Evolutionary conservation across 306 rosid genomes (phyloP), one percentile per base, ranked within the genome.

Genomic region (Herpetospermum pedunculosum): DNA sequence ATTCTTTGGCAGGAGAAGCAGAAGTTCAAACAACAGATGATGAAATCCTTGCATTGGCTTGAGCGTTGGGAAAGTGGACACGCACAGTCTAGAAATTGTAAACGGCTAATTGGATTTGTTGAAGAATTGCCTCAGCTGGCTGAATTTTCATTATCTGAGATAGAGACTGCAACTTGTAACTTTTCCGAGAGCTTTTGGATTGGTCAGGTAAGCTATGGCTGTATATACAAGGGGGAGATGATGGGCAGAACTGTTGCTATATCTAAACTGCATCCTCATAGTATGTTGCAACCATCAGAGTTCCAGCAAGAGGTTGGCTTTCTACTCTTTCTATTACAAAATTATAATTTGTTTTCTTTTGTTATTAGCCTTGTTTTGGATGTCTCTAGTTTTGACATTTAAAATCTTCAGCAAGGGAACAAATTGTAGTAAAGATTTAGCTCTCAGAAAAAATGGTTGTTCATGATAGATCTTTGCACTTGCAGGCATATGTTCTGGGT

Each of bases 201-300:
- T 37, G 84, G 79, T 48, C 77, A 83, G 78, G 92, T 85, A 28
- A 94, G 89, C 46, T 86, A 78, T 69, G 92, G 92, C 57, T 84
- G 76, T 79, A 82, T 90, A 74, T 88, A 86, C 77, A 90, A 88
- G 81, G 96, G 96, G 57, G 96, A 90, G 85, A 74, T 90, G 94
- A 50, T 85, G 77, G 92, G 96, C 18, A 85, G 92, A 81, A 90
- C 96, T 40, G 90, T 90, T 63, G 90, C 86, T 49, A 81, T 90
- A 78, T 85, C 80, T 77, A 90, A 78, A 84, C 81, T 88, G 23
- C 83, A 85, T 81, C 80, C 86, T 2, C 85, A 85, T 62, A 86
- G 80, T 83, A 76, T 82, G 87, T 90, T 88, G 69, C 86, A 83
- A 73, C 85, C 88, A 46, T 70, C 86, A 3, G 87, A 85, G 80